These are phyloP conservation scores for Nitzschia palea DNA, from an alignment of 108 stramenopile genomes.

Conservation along the genomic window DNA sequence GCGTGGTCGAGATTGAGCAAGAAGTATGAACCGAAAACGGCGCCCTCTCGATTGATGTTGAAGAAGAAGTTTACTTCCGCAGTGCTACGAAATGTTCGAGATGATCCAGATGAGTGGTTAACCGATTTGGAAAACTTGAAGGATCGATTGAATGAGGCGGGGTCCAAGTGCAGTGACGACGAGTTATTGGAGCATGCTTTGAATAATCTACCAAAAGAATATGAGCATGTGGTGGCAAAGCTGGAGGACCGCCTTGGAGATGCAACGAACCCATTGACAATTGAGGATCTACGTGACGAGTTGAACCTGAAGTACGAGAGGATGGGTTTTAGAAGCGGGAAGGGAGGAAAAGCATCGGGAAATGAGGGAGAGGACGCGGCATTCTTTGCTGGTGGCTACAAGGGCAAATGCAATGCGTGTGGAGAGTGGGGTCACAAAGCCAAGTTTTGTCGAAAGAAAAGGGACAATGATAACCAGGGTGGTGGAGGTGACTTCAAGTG, in stretches of 20 bases:
- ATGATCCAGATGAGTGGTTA: constrained; percentile 2
- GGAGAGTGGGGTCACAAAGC: neutral
- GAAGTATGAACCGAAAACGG: neutral
- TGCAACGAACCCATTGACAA: neutral
- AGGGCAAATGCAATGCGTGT: neutral
- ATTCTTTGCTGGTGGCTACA: neutral
- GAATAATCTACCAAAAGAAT: constrained; percentile 2
- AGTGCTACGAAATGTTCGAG: neutral
- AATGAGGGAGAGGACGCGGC: neutral
- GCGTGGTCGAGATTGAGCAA: neutral
- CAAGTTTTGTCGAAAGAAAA: neutral
- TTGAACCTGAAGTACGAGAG: neutral
- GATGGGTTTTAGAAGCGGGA: neutral
- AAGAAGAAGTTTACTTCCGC: neutral
- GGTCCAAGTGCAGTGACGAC: neutral
- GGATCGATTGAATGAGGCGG: neutral
- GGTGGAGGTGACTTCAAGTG: neutral
- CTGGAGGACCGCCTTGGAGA: neutral
- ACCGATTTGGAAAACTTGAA: neutral
- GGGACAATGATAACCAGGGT: neutral
- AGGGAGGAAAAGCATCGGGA: neutral
- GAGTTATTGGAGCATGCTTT: neutral
- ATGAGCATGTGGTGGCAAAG: neutral
- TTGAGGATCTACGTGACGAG: neutral
- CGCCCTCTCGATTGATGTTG: neutral